A percentile compares a stretch with the other conserved stretches of the same genome.
Evolutionary conservation across 495 filamentous ascomycete genomes (phyloP).

Genomic region (Penicillium argentinense): DNA sequence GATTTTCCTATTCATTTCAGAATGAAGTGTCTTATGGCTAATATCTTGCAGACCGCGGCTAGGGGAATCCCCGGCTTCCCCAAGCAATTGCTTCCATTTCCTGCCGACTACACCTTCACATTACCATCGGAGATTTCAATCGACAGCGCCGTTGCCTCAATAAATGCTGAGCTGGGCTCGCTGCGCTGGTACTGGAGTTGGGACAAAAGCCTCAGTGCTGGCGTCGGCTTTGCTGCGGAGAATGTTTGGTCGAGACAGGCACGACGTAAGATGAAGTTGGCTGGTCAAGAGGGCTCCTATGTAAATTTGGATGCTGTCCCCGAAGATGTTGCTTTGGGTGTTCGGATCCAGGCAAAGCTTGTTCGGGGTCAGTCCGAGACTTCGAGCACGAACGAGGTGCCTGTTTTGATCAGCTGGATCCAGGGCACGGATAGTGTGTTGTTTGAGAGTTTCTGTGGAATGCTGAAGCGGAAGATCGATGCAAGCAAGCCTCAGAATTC

Average conservation of each 20-base stretch:
- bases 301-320: constrained; percentile 25
- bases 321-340: constrained; percentile 38
- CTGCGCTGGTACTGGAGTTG: constrained; percentile 56
- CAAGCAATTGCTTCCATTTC: constrained; percentile 61
- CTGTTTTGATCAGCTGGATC: constrained; percentile 66
- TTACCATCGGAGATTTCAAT: constrained; percentile 25
- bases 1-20: too few species aligned
- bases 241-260: constrained; percentile 77
- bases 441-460: constrained; percentile 88
- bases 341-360: constrained; percentile 43
- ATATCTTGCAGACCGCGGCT: constrained; percentile 45
- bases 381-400: constrained; percentile 21
- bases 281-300: constrained; percentile 19
- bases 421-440: constrained; percentile 71
- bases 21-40: too few species aligned
- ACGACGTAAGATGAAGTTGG: constrained; percentile 49
- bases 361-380: constrained; percentile 18
- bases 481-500: background rate
- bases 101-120: constrained; percentile 54
- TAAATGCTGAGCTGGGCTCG: constrained; percentile 40
- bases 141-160: constrained; percentile 24
- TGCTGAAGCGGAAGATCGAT: constrained; percentile 61
- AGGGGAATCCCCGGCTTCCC: constrained; percentile 55
- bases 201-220: constrained; percentile 39
- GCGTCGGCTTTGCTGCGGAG: constrained; percentile 54